Conservation (phyloP, 208 protist species). For the Leptomonas pyrrhocoris region DNA sequence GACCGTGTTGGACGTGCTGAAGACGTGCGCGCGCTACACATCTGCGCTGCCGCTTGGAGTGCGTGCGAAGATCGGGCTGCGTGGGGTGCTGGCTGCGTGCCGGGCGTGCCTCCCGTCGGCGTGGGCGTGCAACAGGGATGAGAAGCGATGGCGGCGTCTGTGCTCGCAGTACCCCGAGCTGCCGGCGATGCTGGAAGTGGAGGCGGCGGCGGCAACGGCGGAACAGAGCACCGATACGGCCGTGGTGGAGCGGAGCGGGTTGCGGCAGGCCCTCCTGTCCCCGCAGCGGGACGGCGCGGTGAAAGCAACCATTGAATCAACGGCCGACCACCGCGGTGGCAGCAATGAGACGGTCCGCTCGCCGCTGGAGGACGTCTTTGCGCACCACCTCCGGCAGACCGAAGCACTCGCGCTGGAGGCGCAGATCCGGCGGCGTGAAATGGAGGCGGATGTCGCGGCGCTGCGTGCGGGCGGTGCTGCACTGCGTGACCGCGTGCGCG, state of each 20-base stretch:
- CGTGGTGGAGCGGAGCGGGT: neutral
- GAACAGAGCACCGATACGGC: neutral
- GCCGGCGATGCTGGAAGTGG: neutral
- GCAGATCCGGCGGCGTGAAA: slow-evolving; percentile 15
- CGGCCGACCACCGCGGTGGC: too few relatives aligned
- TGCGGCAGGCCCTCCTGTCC: neutral
- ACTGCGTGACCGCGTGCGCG: neutral
- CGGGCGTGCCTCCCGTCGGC: neutral
- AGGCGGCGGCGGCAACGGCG: neutral
- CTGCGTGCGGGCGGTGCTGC: slow-evolving; percentile 15
- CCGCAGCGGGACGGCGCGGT: slow-evolving; percentile 1
- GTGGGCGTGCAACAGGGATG: neutral
- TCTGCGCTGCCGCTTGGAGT: slow-evolving; percentile 7
- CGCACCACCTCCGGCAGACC: slow-evolving; percentile 21
- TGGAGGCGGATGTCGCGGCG: slow-evolving; percentile 21
- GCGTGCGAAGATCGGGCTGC: slow-evolving; percentile 2
- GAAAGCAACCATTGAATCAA: neutral
- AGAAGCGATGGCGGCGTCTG: slow-evolving; percentile 27
- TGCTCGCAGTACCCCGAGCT: slow-evolving; percentile 28
- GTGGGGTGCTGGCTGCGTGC: slow-evolving; percentile 18
- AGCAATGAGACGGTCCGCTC: neutral
- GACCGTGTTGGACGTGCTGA: slow-evolving; percentile 18
- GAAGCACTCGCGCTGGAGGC: slow-evolving; percentile 22
- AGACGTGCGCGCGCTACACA: slow-evolving; percentile 24
- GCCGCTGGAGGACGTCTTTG: slow-evolving; percentile 11